Conservation (phyloP, 768 basidiomycete genomes). For the Kwoniella bestiolae region DNA sequence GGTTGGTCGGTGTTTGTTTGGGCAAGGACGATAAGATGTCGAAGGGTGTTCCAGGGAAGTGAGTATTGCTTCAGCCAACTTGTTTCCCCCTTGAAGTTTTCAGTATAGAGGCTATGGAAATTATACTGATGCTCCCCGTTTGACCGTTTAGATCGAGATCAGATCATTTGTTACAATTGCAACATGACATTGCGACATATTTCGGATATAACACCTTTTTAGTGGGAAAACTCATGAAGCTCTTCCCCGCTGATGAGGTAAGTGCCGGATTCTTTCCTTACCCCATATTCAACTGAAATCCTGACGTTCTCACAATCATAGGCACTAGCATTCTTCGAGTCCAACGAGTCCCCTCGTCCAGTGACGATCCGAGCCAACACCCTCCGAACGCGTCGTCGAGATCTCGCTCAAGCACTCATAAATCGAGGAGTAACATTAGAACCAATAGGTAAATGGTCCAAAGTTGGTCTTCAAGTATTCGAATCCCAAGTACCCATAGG, state of each 20-base stretch:
- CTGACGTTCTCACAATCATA: constrained; percentile 49
- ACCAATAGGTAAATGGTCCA: constrained; percentile 99
- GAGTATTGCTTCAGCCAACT: constrained; percentile 21
- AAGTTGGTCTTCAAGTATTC: constrained; percentile 98
- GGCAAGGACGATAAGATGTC: constrained; percentile 52
- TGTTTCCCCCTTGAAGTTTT: too few relatives aligned
- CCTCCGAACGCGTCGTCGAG: constrained; percentile 85
- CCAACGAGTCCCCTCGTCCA: constrained; percentile 92
- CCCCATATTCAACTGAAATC: constrained; percentile 1
- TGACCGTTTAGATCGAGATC: constrained; percentile 69
- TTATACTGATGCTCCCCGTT: too few relatives aligned
- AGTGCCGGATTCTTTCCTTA: constrained; percentile 30
- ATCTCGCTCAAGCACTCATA: constrained; percentile 89
- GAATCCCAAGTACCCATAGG: constrained; percentile 95
- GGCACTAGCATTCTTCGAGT: constrained; percentile 98
- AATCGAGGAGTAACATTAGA: constrained; percentile 97
- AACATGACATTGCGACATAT: constrained; percentile 88
- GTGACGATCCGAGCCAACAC: constrained; percentile 99
- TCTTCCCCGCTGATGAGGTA: constrained; percentile 92
- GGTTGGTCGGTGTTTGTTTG: constrained; percentile 55
- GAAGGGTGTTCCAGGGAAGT: constrained; percentile 56
- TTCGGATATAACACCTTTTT: constrained; percentile 98
- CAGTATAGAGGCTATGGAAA: too few relatives aligned
- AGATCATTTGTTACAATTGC: constrained; percentile 85
- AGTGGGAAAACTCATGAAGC: constrained; percentile 87